Evolutionary conservation across 23 red algal genomes (phyloP), one percentile per base, ranked within the genome.

Genomic region (Gracilaria domingensis): DNA sequence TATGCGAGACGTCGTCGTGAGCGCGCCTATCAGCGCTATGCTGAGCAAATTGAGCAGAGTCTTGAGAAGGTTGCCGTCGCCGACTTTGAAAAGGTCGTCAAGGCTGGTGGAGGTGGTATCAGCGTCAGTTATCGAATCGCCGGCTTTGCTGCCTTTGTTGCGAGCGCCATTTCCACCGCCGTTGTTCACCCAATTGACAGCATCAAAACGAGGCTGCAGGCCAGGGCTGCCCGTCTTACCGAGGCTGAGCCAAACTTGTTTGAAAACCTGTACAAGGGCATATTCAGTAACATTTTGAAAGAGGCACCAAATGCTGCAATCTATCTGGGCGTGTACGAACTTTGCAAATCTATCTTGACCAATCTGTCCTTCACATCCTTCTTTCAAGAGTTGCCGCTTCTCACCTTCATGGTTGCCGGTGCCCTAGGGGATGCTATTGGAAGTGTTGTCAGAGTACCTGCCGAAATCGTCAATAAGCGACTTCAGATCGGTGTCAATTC

Each of bases 271-370:
- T 95, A 95, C 55, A 55, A 64, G 1, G 94, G 94, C 11, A 58
- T 95, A 54, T 69, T 70, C 58, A 91, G 86, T 50, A 95, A 95
- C 45, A 75, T 95, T n/a, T 57, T 90, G 57, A 95, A 95, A 37
- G 94, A 95, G 75, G 94, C 94, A 11, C 94, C 94, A 20, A 95
- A 95, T 66, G 86, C 87, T 12, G 94, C 94, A 28, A 91, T 95
- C 61, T 95, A 95, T 64, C 42, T 95, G n/a, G 94, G 44, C 1
- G 79, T 91, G 48, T 95, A 95, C 60, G 94, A 95, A 56, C 18
- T 80, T 0, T 56, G 88, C 44, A 95, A 95, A 65, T 79, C 81
- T 24, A 44, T 62, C 14, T 77, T 95, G 5, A 75, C 67, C 53
- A 60, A 59, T 12, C 74, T 95, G 58, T 78, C 79, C 0, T 38